These are phyloP conservation scores for Xylaria bambusicola DNA, from an alignment of 495 filamentous ascomycete genomes.

Conservation along the genomic window DNA sequence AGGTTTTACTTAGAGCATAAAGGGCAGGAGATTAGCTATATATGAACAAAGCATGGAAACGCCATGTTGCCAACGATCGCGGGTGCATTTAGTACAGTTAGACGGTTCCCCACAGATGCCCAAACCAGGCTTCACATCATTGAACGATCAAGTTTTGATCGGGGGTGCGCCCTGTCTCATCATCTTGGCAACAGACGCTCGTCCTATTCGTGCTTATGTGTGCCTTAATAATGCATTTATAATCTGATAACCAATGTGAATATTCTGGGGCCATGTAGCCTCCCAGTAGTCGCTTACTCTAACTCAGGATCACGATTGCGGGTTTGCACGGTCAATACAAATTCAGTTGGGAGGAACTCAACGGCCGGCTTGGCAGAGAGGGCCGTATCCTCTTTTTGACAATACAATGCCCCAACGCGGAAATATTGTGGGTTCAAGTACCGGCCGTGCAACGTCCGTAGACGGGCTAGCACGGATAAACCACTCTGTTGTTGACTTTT, in stretches of 20 bases:
- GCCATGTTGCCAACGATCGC: not conserved
- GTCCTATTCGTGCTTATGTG: constrained; percentile 1
- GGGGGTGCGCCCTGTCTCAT: not conserved
- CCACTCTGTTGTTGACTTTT: constrained; percentile 11
- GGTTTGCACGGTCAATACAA: not conserved
- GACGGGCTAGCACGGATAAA: constrained; percentile 14
- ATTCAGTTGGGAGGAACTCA: not conserved
- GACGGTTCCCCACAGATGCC: not conserved
- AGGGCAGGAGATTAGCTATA: no score
- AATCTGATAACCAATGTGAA: not conserved
- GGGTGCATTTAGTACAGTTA: not conserved
- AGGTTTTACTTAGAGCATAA: no score
- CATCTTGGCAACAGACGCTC: not conserved
- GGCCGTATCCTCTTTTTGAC: no score
- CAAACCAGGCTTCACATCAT: not conserved
- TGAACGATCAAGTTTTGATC: not conserved
- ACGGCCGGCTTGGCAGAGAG: constrained; percentile 12
- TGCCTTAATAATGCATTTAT: constrained; percentile 1
- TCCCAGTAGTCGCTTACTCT: not conserved
- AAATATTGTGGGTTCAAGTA: not conserved
- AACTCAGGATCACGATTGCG: not conserved
- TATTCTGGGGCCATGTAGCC: not conserved
- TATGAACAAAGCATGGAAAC: no score
- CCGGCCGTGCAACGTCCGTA: constrained; percentile 7
- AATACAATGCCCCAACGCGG: constrained; percentile 19